Conservation (phyloP, 192 early-diverging fungal species). For the Backusella luteola region DNA sequence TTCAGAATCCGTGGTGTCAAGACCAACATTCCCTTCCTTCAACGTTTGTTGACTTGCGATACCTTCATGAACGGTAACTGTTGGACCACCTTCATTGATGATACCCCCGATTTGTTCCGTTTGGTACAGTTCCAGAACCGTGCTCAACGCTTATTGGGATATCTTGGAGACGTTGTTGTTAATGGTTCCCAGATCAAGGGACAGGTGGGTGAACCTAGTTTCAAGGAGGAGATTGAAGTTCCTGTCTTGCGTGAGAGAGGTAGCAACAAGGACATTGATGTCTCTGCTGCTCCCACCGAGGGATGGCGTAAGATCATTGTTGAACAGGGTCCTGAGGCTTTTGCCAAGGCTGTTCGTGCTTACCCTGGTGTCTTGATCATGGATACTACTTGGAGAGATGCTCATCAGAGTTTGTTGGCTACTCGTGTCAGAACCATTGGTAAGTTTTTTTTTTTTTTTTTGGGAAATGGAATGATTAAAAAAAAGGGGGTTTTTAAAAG, state of each 20-base stretch:
- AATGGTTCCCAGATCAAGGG: conserved; percentile 93
- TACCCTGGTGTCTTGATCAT: conserved; percentile 89
- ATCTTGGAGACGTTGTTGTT: conserved; percentile 88
- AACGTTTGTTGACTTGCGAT: conserved; percentile 79
- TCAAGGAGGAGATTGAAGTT: conserved; percentile 62
- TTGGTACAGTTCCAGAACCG: conserved; percentile 78
- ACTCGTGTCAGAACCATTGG: conserved; percentile 95
- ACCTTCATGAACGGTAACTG: conserved; percentile 79
- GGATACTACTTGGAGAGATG: conserved; percentile 98
- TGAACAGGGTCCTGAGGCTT: conserved; percentile 83
- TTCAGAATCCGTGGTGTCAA: conserved; percentile 97
- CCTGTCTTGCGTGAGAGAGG: conserved; percentile 54
- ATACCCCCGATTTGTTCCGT: conserved; percentile 89
- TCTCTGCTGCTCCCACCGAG: conserved; percentile 54
- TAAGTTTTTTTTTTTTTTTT: conserved; percentile 45
- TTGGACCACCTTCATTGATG: conserved; percentile 99
- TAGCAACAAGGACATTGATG: conserved; percentile 50
- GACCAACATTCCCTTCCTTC: conserved; percentile 94
- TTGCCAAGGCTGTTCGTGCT: conserved; percentile 85
- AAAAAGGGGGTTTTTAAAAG: neutral
- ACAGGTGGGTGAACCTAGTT: conserved; percentile 75
- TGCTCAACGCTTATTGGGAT: conserved; percentile 84
- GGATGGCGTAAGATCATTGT: conserved; percentile 92
- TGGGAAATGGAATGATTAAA: too few relatives aligned
- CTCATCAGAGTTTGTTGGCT: conserved; percentile 93